Conservation (phyloP, 2,329 filamentous ascomycete genomes). For the Aspergillus sp. region DNA sequence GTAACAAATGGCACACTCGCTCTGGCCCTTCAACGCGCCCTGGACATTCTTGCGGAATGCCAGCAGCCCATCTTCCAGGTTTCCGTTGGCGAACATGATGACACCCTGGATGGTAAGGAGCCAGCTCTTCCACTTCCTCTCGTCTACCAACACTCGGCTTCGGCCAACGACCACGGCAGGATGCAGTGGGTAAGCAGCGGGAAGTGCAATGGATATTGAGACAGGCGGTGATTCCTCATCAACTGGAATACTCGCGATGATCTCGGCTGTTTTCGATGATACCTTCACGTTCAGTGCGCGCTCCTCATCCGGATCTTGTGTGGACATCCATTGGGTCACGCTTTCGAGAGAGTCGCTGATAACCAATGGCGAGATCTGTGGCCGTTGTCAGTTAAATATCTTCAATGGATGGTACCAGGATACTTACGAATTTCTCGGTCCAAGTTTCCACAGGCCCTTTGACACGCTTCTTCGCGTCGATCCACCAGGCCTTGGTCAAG, state of each 20-base stretch:
- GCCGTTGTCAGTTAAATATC: slow-evolving; percentile 9
- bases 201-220: slow-evolving; percentile 75
- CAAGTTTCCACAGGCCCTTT: slow-evolving; percentile 79
- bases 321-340: slow-evolving; percentile 42
- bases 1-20: slow-evolving; percentile 96
- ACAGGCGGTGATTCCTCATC: slow-evolving; percentile 86
- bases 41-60: slow-evolving; percentile 85
- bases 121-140: slow-evolving; percentile 93
- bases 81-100: slow-evolving; percentile 89
- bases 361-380: slow-evolving; percentile 44
- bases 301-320: slow-evolving; percentile 52
- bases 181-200: slow-evolving; percentile 78
- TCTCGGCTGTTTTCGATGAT: slow-evolving; percentile 68
- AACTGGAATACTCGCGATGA: slow-evolving; percentile 80
- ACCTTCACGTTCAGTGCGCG: slow-evolving; percentile 65
- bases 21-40: slow-evolving; percentile 86
- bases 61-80: slow-evolving; percentile 79
- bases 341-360: slow-evolving; percentile 40
- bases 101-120: slow-evolving; percentile 84
- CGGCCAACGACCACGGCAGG: slow-evolving; percentile 73
- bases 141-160: slow-evolving; percentile 81
- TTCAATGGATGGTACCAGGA: slow-evolving; percentile 23
- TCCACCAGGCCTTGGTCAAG: slow-evolving; percentile 80
- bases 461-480: slow-evolving; percentile 73
- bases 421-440: slow-evolving; percentile 83